Base-by-base conservation (phyloP, 108 stramenopile genomes). In the Pseudonitzschia multiseries region DNA sequence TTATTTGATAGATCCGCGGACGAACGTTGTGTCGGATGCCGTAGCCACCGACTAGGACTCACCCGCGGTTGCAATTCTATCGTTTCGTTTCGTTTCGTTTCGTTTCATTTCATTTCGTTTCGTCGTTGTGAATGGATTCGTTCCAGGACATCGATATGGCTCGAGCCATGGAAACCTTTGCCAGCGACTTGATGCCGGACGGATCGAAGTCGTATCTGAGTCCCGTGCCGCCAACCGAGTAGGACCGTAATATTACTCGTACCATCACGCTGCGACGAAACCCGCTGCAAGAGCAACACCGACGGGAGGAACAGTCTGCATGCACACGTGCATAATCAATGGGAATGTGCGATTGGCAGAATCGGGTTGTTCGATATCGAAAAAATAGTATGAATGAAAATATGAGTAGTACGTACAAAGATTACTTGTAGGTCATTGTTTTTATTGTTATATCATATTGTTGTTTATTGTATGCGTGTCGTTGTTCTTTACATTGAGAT, bases 121-220 rank as follows among this genome's bases (percentile, higher is more conserved):
- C 4, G 52, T 21, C n/a, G 52, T 21, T 21, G 14, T 15, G 13
- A 52, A 52, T 15, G 13, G 42, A n/a, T 21, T 77, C 41, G 8
- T 28, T 26, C 65, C 31, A 82, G 85, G 91, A 94, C 73, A 56
- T 91, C 40, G 68, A 84, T 17, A 89, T 94, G 93, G 93, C 93
- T 5, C 82, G 66, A 22, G 82, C 73, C 27, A 94, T 94, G 93
- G 90, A 94, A 60, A 78, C 79, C 53, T 87, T 78, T 70, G 91
- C 89, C 44, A 36, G 27, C 20, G 72, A 78, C 27, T 71, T 92
- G 66, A 70, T 92, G 57, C 87, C 87, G 31, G 66, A 67, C n/a
- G 43, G 66, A 50, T 26, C 66, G 46, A 67, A 67, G 43, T 67
- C 66, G 8, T 40, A 67, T 50, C 36, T 67, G n/a, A 50, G 44